Conservation (phyloP, 2,329 filamentous ascomycete genomes). For the Pestalotiopsis fici region DNA sequence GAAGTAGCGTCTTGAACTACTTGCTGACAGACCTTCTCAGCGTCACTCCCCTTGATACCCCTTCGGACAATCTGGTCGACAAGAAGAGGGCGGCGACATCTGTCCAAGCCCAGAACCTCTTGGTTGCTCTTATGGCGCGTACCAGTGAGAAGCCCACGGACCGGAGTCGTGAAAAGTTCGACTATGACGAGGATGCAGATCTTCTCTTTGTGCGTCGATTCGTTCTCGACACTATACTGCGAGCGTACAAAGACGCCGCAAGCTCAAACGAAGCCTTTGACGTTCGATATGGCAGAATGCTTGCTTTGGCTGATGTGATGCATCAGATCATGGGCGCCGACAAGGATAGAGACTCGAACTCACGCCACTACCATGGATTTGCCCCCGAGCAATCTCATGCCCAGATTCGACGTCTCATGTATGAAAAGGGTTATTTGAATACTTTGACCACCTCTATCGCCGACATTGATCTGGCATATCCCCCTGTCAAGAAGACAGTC, state of each 20-base stretch:
- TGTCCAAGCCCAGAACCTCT: conserved; percentile 79
- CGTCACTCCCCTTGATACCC: conserved; percentile 61
- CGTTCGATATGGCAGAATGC: conserved; percentile 81
- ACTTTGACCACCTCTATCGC: conserved; percentile 89
- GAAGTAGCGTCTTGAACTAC: conserved; percentile 91
- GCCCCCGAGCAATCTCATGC: conserved; percentile 64
- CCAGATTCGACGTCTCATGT: conserved; percentile 93
- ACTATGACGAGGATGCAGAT: conserved; percentile 77
- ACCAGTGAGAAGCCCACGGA: conserved; percentile 75
- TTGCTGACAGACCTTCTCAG: conserved; percentile 78
- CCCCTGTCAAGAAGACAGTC: conserved; percentile 87
- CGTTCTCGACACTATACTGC: conserved; percentile 88
- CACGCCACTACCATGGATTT: conserved; percentile 30
- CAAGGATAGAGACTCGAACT: conserved; percentile 61
- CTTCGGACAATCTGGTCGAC: conserved; percentile 71
- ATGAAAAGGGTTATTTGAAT: conserved; percentile 93
- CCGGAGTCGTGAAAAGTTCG: conserved; percentile 57
- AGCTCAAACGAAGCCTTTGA: conserved; percentile 79
- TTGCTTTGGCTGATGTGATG: conserved; percentile 89
- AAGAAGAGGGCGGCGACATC: conserved; percentile 89
- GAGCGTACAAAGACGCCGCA: conserved; percentile 87
- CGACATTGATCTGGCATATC: conserved; percentile 94
- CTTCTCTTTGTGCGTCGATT: conserved; percentile 92
- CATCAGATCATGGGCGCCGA: conserved; percentile 81
- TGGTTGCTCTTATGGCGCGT: conserved; percentile 85